Conservation (phyloP, 2,329 filamentous ascomycete genomes). For the Aureobasidium zeae region DNA sequence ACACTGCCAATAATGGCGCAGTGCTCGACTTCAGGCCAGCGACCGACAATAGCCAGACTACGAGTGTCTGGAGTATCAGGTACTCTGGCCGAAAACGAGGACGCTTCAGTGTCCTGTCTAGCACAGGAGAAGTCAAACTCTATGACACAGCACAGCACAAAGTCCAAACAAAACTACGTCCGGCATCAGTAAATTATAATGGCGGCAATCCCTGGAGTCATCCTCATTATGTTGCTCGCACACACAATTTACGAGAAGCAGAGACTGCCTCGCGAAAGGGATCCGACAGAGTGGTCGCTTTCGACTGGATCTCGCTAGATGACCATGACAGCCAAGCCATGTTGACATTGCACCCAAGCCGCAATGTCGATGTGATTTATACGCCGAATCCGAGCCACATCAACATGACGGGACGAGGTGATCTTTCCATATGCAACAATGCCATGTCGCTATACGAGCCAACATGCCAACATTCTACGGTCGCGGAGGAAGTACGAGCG, state of each 20-base stretch:
- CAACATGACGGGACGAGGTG: constrained; percentile 36
- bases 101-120: constrained; percentile 50
- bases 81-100: constrained; percentile 51
- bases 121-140: constrained; percentile 49
- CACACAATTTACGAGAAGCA: constrained; percentile 35
- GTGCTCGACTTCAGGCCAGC: constrained; percentile 50
- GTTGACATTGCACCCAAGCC: constrained; percentile 44
- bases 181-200: constrained; percentile 20
- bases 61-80: constrained; percentile 53
- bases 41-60: constrained; percentile 39
- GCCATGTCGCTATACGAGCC: constrained; percentile 13
- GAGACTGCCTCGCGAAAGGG: constrained; percentile 38
- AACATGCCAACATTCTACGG: neutral
- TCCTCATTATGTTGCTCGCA: constrained; percentile 37
- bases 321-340: constrained; percentile 41
- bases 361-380: constrained; percentile 41
- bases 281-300: constrained; percentile 42
- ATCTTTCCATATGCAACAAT: constrained; percentile 26
- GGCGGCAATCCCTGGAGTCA: constrained; percentile 33
- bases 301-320: constrained; percentile 49
- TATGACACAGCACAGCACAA: constrained; percentile 47
- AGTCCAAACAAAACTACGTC: constrained; percentile 18
- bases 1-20: constrained; percentile 48
- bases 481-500: constrained; percentile 16
- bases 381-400: constrained; percentile 37